Base-by-base conservation (phyloP, 306 rosid genomes). In the Cercis canadensis region DNA sequence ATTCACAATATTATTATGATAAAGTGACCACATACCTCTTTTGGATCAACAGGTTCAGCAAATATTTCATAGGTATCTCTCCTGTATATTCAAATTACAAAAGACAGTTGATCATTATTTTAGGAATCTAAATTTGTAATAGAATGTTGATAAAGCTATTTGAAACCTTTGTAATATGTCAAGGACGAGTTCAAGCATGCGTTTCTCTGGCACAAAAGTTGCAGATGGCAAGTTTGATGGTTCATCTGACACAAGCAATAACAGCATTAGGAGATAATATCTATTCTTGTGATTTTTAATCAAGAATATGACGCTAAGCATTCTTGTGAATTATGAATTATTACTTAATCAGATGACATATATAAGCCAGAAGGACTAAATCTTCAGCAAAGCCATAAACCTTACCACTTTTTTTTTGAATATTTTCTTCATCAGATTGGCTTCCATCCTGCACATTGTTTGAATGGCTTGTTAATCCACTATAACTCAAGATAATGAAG, bases 41-140 rank as follows among this genome's bases (percentile, higher is more conserved):
- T 59, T 55, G 84, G 86, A 77, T 87, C 83, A 56, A 89, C 90
- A 40, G 92, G 96, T 57, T 89, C 88, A n/a, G 88, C 88, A 75
- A 89, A 89, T 70, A 89, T 87, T 61, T 87, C 92, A 34, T 89
- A 59, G 43, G 80, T 74, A 62, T 89, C 92, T 68, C 75, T 87
- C 85, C 92, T 89, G 75, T 49, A 51, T 56, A 21, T 11, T 19
- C 21, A 72, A 61, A 55, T 24, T 11, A 24, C 6, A 34, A 14
- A 32, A 71, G 46, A 59, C 29, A 59, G 9, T n/a, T 18, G 17
- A 54, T 53, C 18, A n/a, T 36, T 6, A 32, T 39, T 4, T 41
- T 55, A 45, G 50, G 33, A 11, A 13, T 63, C 60, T 16, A 39
- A 53, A 15, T 15, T 52, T 11, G 40, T 6, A 3, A n/a, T 16